Evolutionary conservation across 164 flowering plant genomes (phyloP), one percentile per base, ranked within the genome.

Genomic region (Litsea cubeba): DNA sequence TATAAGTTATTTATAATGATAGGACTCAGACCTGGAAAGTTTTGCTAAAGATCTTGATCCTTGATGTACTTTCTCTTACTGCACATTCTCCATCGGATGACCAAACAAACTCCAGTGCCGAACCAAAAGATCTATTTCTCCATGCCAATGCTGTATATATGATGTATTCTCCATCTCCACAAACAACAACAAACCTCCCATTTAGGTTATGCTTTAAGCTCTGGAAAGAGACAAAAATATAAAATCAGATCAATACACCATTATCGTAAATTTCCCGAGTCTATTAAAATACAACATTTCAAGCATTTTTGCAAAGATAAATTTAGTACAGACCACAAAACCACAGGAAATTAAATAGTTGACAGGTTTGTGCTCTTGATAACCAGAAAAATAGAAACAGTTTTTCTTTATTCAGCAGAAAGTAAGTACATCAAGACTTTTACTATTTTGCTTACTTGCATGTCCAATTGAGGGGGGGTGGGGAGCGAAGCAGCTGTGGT

Each of bases 41-140:
- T 85, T 95, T 95, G 73, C 87, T 91, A 81, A 91, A 94, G 62
- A 96, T 89, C 83, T 96, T 96, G 15, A 96, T 84, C 86, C 82
- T 94, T 62, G 99, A 90, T 63, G 99, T 90, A 77, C 97, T 95
- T 83, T 95, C 99, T 78, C 97, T 86, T 68, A 89, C 93, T 81
- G 97, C 97, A 85, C 87, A 94, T 86, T 96, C 99, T 57, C 99
- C 99, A 72, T 96, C 99, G n/a, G 97, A 79, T n/a, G 99, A 95
- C 99, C 99, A 95, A 65, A 81, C 97, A 83, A 93, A 84, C 79
- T 94, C 99, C 87, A 95, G 77, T 23, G 95, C 99, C 0, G 99
- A 94, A 25, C 99, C 99, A 86, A 94, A 95, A 20, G 98, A 92
- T 81, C 94, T 86, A 73, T 95, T 95, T 83, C 99, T 92, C 99